Percentiles rank a stretch among this genome's conserved stretches.
Evolutionary conservation across 352 stramenopile species (phyloP).

Genomic region (Phytopythium oedochilum): DNA sequence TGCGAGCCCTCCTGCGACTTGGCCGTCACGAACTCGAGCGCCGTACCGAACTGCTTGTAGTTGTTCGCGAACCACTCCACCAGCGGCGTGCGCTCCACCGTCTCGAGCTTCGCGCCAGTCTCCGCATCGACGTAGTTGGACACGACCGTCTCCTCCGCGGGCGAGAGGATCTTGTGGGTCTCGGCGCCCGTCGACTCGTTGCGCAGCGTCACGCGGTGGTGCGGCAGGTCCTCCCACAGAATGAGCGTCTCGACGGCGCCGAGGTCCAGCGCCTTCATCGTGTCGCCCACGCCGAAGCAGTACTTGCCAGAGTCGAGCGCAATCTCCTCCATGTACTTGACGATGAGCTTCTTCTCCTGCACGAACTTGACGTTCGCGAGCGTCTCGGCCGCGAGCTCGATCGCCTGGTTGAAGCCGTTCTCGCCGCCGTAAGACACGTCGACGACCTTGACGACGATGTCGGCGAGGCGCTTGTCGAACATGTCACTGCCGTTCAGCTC

Average conservation of each 20-base stretch:
- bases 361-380: conserved; percentile 99
- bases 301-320: conserved; percentile 98
- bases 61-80: conserved; percentile 99
- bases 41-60: conserved; percentile 99
- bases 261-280: conserved; percentile 97
- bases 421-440: conserved; percentile 99
- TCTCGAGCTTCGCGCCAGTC: conserved; percentile 96
- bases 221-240: conserved; percentile 98
- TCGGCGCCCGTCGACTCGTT: conserved; percentile 92
- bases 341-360: conserved; percentile 99
- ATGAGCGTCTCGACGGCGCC: conserved; percentile 99
- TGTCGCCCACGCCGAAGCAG: conserved; percentile 99
- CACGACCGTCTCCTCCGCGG: conserved; percentile 89
- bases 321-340: conserved; percentile 99
- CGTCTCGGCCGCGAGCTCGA: conserved; percentile 97
- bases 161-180: conserved; percentile 74
- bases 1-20: conserved; percentile 97
- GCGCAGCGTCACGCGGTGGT: conserved; percentile 92
- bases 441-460: conserved; percentile 98
- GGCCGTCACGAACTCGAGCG: conserved; percentile 99
- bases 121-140: conserved; percentile 95
- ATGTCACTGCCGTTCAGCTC: conserved; percentile 96
- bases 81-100: conserved; percentile 94
- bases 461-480: conserved; percentile 94
- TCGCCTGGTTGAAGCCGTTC: conserved; percentile 99